These are phyloP conservation scores for Pseudomonodictys pantanalensis DNA, from an alignment of 495 filamentous ascomycete genomes.

Conservation along the genomic window DNA sequence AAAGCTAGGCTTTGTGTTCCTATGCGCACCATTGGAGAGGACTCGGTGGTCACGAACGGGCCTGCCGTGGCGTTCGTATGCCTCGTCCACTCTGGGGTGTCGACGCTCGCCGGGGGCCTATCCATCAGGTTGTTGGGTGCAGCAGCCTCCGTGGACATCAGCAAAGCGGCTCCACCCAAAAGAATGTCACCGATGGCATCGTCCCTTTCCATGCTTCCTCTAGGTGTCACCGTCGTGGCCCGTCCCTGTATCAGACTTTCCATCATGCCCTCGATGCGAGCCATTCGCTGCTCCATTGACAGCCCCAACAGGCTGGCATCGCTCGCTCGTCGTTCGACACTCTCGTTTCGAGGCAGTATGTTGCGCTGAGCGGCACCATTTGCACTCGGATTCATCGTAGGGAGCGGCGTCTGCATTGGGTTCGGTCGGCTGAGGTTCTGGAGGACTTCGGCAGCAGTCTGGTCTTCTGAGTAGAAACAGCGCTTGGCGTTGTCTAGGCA, in stretches of 20 bases:
- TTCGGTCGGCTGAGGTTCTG: slow-evolving; percentile 26
- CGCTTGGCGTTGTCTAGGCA: slow-evolving; percentile 11
- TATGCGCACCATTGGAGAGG: slow-evolving; percentile 2
- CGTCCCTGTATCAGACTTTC: slow-evolving; percentile 17
- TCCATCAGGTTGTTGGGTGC: slow-evolving; percentile 6
- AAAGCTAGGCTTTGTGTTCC: slow-evolving; percentile 12
- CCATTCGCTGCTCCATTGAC: slow-evolving; percentile 26
- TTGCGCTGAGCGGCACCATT: slow-evolving; percentile 8
- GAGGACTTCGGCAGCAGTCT: slow-evolving; percentile 30
- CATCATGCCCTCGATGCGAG: slow-evolving; percentile 26
- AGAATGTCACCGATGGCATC: neutral
- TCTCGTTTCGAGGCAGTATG: slow-evolving; percentile 15
- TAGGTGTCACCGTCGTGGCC: neutral
- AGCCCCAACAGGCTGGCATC: slow-evolving; percentile 17
- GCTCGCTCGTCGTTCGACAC: slow-evolving; percentile 15
- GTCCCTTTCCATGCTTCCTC: slow-evolving; percentile 20
- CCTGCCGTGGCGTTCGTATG: slow-evolving; percentile 1
- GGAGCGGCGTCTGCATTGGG: neutral
- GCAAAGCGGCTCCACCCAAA: slow-evolving; percentile 4
- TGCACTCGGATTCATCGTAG: neutral
- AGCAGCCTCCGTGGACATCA: slow-evolving; percentile 8
- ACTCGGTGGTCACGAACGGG: neutral
- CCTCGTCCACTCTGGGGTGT: neutral
- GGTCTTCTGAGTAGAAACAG: slow-evolving; percentile 33
- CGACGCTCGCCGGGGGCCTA: neutral